Base-by-base conservation (phyloP, 2,329 filamentous ascomycete species). In the Herpotrichia juniperi region DNA sequence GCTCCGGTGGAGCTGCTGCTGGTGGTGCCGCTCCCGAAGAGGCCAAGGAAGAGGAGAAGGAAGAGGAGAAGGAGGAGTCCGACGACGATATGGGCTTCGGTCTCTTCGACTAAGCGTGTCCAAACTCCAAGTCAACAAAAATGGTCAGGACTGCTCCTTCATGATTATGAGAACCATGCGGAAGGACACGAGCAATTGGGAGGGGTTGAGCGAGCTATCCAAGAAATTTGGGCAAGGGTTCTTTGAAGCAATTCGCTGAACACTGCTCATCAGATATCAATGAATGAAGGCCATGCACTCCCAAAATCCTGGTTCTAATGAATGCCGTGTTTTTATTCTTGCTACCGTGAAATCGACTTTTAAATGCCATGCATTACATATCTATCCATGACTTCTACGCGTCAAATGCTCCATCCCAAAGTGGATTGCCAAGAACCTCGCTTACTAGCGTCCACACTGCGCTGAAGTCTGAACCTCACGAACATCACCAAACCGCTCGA, bases 41-140 rank as follows among this genome's bases (percentile, higher is more conserved):
- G 67, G 71, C 70, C 66, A 85, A 81, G 62, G 79, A 78, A 59
- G 80, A 84, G 66, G 84, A 83, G 74, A 86, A 87, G 78, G 85
- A 88, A 74, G 84, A 86, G 79, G 90, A 94, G 86, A 84, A 87
- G 79, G 85, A 88, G 86, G 91, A 86, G 76, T 85, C 82, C 61
- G 85, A 88, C 71, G 85, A 87, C 69, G 85, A 87, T 76, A 88
- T 93, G 90, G 83, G 90, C 79, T 85, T 83, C 76, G 85, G 85
- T 83, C 84, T 88, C 57, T 87, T 88, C 82, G 85, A 87, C 79
- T 82, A 81, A 74, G 64, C 63, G 64, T 65, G 56, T 57, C 56
- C 58, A 56, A 26, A 39, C 50, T 55, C 46, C 48, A 53, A 48
- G 51, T 56, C 59, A 54, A 69, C 59, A 67, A 61, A 56, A 62